phyloP scores from a whole-genome alignment of 2,329 filamentous ascomycete genomes.

The Rutstroemia sp. region DNA sequence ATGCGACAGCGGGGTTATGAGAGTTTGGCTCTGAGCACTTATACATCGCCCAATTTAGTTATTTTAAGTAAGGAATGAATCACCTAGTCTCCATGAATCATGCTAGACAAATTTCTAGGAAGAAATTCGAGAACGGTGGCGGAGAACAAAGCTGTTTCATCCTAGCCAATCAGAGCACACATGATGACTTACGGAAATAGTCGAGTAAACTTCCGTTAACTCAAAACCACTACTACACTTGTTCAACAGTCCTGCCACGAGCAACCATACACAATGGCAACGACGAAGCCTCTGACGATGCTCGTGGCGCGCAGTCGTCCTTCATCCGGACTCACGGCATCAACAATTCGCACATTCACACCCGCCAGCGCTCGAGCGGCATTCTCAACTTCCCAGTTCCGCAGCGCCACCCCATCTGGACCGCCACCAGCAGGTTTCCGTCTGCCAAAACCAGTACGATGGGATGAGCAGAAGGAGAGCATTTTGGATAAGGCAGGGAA shows the following conservation, averaged over 20 bases:
- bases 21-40: background rate
- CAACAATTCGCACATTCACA: slow-evolving; percentile 20
- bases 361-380: slow-evolving; percentile 17
- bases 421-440: slow-evolving; percentile 78
- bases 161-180: slow-evolving; percentile 5
- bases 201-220: slow-evolving; percentile 7
- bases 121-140: slow-evolving; percentile 1
- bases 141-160: slow-evolving; percentile 1
- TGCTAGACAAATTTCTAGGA: background rate
- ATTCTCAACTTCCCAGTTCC: slow-evolving; percentile 26
- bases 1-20: background rate
- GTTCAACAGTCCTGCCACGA: slow-evolving; percentile 25
- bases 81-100: background rate
- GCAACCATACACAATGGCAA: slow-evolving; percentile 29
- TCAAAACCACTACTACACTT: slow-evolving; percentile 14
- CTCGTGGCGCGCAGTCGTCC: slow-evolving; percentile 30
- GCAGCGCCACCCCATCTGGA: slow-evolving; percentile 60
- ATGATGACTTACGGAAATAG: background rate
- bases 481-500: slow-evolving; percentile 79
- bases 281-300: slow-evolving; percentile 30
- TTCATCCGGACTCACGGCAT: slow-evolving; percentile 21
- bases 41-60: background rate
- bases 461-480: slow-evolving; percentile 72
- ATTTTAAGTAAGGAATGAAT: background rate
- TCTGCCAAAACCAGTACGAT: slow-evolving; percentile 62